phyloP scores from a whole-genome alignment of 345 rosid species.

The Lepidium aucheri region DNA sequence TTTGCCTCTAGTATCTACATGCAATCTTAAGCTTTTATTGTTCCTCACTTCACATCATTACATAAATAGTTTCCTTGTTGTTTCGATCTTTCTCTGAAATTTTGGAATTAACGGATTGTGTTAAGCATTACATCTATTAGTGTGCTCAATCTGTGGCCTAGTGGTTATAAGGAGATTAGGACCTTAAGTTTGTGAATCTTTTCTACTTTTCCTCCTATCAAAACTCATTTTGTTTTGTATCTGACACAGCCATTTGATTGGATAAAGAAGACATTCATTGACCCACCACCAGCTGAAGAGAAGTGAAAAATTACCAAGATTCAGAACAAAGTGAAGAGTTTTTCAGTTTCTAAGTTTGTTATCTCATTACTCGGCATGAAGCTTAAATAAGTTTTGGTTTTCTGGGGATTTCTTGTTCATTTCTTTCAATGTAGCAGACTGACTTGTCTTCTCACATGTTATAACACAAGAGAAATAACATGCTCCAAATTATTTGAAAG shows the following conservation, averaged over 20 bases:
- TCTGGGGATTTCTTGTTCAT: conserved; percentile 14
- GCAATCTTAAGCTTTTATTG: not conserved
- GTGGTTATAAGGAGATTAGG: not conserved
- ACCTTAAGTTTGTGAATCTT: not conserved
- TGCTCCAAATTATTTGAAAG: conserved; percentile 12
- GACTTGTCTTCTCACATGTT: conserved; percentile 16
- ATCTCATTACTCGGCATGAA: not conserved
- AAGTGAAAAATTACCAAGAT: conserved; percentile 22
- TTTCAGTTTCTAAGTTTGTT: conserved; percentile 13
- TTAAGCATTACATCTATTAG: not conserved
- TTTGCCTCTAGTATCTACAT: not conserved
- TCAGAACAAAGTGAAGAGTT: conserved; percentile 4
- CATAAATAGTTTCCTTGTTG: not conserved
- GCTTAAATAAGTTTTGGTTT: conserved; percentile 24
- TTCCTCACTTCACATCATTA: not conserved
- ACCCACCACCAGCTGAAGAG: conserved; percentile 42
- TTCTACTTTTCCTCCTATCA: not conserved
- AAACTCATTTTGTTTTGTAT: not conserved
- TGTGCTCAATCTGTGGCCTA: not conserved
- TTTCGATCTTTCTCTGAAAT: not conserved
- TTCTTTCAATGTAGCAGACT: conserved; percentile 12
- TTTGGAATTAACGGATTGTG: not conserved
- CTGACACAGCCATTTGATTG: conserved; percentile 79
- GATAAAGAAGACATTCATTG: conserved; percentile 81
- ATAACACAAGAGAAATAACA: not conserved